Percentiles rank a stretch among this genome's conserved stretches.
Conservation (phyloP, 129 eudicot genomes). For the Logfia minima region DNA sequence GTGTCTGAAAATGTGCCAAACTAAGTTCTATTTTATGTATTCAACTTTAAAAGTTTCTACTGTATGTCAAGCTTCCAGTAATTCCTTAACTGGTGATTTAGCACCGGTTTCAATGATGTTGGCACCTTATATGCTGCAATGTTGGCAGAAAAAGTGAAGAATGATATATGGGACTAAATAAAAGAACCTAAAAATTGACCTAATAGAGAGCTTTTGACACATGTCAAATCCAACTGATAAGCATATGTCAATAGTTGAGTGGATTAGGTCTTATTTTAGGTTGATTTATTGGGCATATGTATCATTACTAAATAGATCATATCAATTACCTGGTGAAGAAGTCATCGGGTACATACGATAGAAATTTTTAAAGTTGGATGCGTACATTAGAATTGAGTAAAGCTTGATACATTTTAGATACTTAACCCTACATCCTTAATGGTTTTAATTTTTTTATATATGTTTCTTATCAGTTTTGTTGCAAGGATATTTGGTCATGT, state of each 20-base stretch:
- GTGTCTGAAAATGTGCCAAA: no score
- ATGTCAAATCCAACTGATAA: neutral
- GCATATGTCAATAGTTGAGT: neutral
- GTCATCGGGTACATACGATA: no score
- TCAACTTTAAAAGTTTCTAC: no score
- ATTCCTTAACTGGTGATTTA: no score
- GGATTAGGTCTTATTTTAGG: neutral
- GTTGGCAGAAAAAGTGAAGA: neutral
- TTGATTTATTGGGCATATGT: neutral
- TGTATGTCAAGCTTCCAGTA: no score
- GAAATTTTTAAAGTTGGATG: no score
- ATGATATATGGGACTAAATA: neutral
- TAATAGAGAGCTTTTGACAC: neutral
- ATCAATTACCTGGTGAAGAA: neutral
- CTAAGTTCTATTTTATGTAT: no score
- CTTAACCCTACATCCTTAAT: neutral
- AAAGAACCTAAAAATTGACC: neutral
- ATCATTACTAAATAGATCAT: neutral
- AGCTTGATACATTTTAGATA: neutral
- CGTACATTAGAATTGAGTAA: neutral
- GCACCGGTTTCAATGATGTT: no score
- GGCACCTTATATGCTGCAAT: no score
- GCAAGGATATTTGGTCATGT: slow-evolving; percentile 79
- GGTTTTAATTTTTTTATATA: neutral
- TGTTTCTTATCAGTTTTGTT: slow-evolving; percentile 61